phyloP scores from a whole-genome alignment of 1,284 basidiomycete species.

The Pseudozyma hubeiensis region DNA sequence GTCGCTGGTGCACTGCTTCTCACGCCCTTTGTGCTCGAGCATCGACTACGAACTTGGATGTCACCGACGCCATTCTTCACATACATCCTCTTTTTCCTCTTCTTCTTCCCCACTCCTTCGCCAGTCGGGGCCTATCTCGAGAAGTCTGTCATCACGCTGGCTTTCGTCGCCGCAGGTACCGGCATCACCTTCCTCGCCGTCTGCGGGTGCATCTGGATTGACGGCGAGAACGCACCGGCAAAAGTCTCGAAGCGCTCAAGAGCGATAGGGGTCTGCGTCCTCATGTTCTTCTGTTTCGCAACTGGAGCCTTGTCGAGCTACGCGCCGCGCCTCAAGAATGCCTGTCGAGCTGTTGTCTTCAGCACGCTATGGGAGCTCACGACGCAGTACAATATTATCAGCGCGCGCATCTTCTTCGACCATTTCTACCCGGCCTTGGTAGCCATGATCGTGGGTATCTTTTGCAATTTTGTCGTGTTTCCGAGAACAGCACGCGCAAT shows the following conservation, averaged over 20 bases:
- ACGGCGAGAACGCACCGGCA: slow-evolving; percentile 19
- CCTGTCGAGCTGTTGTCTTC: slow-evolving; percentile 54
- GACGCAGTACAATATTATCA: slow-evolving; percentile 34
- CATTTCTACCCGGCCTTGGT: slow-evolving; percentile 57
- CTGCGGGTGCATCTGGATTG: slow-evolving; percentile 55
- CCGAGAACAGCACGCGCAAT: slow-evolving; percentile 45
- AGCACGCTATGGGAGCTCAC: slow-evolving; percentile 53
- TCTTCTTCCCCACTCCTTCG: slow-evolving; percentile 57
- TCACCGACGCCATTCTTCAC: slow-evolving; percentile 43
- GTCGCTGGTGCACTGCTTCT: slow-evolving; percentile 37
- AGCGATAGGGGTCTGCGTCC: slow-evolving; percentile 49
- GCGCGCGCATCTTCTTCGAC: slow-evolving; percentile 46
- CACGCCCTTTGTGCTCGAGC: slow-evolving; percentile 41
- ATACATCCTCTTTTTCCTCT: slow-evolving; percentile 48
- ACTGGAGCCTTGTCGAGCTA: slow-evolving; percentile 44
- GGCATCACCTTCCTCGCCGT: slow-evolving; percentile 45
- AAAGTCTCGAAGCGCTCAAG: slow-evolving; percentile 41
- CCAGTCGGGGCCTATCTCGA: slow-evolving; percentile 58
- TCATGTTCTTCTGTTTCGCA: slow-evolving; percentile 50
- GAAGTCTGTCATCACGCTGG: slow-evolving; percentile 42
- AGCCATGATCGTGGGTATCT: slow-evolving; percentile 43
- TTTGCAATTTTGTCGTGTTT: slow-evolving; percentile 46
- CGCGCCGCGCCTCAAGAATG: slow-evolving; percentile 51
- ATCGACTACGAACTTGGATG: slow-evolving; percentile 28
- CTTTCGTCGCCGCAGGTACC: slow-evolving; percentile 40